These are phyloP conservation scores for Xylaria arbuscula DNA, from an alignment of 2,329 filamentous ascomycete genomes.

Conservation along the genomic window DNA sequence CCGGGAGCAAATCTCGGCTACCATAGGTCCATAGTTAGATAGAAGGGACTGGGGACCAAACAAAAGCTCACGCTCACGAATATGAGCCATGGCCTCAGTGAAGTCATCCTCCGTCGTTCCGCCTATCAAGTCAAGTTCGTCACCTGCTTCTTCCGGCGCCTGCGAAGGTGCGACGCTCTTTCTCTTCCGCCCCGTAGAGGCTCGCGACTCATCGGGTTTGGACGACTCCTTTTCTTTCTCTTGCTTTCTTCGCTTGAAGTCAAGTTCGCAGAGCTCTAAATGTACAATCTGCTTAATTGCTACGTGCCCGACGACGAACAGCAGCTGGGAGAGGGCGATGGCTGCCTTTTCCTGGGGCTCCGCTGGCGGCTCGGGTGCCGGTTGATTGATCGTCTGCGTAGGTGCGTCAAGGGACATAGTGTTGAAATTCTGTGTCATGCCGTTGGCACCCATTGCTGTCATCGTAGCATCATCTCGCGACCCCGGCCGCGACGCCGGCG, in stretches of 20 bases:
- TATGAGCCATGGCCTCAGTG: constrained; percentile 85
- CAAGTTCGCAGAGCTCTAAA: constrained; percentile 94
- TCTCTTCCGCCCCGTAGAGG: constrained; percentile 48
- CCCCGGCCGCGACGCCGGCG: constrained; percentile 57
- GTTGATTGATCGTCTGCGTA: constrained; percentile 49
- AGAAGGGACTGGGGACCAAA: constrained; percentile 84
- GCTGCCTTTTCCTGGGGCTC: constrained; percentile 73
- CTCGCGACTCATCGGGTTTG: constrained; percentile 53
- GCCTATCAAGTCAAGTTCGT: constrained; percentile 95
- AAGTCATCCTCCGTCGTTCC: constrained; percentile 97
- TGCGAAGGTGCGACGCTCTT: constrained; percentile 53
- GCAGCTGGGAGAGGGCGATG: constrained; percentile 84
- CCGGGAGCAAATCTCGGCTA: constrained; percentile 92
- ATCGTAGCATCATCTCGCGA: constrained; percentile 58
- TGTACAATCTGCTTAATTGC: constrained; percentile 99
- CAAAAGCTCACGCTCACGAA: constrained; percentile 84
- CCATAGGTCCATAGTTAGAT: constrained; percentile 90
- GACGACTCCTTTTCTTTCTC: constrained; percentile 79
- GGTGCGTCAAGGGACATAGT: constrained; percentile 47
- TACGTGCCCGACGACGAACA: constrained; percentile 95
- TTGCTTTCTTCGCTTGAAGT: constrained; percentile 96
- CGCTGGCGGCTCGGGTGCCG: constrained; percentile 48
- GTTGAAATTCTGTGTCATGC: constrained; percentile 52
- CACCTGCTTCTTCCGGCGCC: constrained; percentile 74
- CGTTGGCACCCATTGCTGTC: constrained; percentile 48